Evolutionary conservation across 352 stramenopile genomes (phyloP), one percentile per base, ranked within the genome.

Genomic region (Globisporangium lucens): DNA sequence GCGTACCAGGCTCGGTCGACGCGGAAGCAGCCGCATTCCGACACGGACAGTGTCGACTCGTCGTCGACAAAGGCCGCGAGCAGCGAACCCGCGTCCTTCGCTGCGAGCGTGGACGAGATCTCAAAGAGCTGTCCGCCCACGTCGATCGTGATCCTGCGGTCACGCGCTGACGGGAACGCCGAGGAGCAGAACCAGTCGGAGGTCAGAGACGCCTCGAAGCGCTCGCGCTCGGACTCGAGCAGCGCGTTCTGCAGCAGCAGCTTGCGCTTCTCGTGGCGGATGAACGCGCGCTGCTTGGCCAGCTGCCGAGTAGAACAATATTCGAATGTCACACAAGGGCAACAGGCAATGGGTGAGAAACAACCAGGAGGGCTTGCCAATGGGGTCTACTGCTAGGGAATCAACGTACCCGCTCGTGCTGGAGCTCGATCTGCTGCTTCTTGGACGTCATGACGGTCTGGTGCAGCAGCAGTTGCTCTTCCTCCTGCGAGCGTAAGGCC

Each of bases 41-140:
- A 51, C n/a, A 65, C 63, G 6, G 61, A 71, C 9, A 95, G 75
- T 3, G 87, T 85, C 13, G 85, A 89, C 58, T 93, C 82, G 30
- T 89, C 75, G 17, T 78, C 74, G 15, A 87, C 74, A 30, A 94
- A 74, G 20, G 87, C 87, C 2, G 85, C 85, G 9, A 95, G 75
- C 38, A 93, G 70, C 12, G 87, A 93, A 13, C 69, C 62, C 0
- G 72, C 51, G 63, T 95, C 87, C 55, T 89, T 90, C 3, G 65
- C 62, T 5, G 85, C 79, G 2, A 91, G 61, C 1, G 61, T 57
- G 7, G 71, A 66, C 12, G 83, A 90, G 17, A 93, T 63, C 60
- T 93, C 87, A 41, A 95, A 95, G 17, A 91, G 68, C 61, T 93
- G 76, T 0, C 80, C 85, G 33, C 85, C 87, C 10, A 93, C 81